Base-by-base conservation (phyloP, 805 yeast genomes). In the Yamadazyma sp. region DNA sequence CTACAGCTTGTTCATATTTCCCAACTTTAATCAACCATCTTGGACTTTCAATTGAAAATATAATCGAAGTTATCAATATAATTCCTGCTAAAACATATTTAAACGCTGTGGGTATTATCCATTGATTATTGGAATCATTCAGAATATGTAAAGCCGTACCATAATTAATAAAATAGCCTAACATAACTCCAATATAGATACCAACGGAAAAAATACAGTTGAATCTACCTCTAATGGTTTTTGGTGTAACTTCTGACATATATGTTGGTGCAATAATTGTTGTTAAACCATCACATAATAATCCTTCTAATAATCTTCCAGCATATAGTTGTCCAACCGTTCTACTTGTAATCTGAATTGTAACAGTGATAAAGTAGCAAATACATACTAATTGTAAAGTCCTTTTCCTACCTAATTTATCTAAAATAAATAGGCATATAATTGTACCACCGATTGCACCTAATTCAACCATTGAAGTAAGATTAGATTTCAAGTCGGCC, bases 401-500 rank as follows among this genome's bases (percentile, higher is more conserved):
- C 45, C 72, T 56, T 33, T 73, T 60, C 46, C 81, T 61, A 13
- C 82, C 82, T 23, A 76, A 45, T 30, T 57, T 58, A 46, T 77
- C 82, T 23, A 69, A 71, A 1, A 73, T 47, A 38, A 58, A 66
- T 50, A 70, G 63, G 1, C 80, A 73, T 14, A 75, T 33, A 11
- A 76, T 33, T 15, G 78, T 58, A 13, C 82, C 82, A 25, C 73
- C 78, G 24, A 75, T 65, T n/a, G 75, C 67, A 3, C 79, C 79
- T 19, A 76, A 49, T 45, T 73, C 78, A 7, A 76, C 81, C 81
- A 77, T 77, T 5, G 80, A 59, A 3, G 75, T 65, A 47, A 76
- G 75, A 48, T 74, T 76, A 5, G 78, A 71, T 42, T 65, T 65
- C 42, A 70, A 50, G 42, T 70, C 58, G 4, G 78, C 79, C 11